A percentile compares a stretch with the other conserved stretches of the same genome.
Evolutionary conservation across 805 yeast genomes (phyloP).

Genomic region (Sugiyamaella boreocaroliniensis): DNA sequence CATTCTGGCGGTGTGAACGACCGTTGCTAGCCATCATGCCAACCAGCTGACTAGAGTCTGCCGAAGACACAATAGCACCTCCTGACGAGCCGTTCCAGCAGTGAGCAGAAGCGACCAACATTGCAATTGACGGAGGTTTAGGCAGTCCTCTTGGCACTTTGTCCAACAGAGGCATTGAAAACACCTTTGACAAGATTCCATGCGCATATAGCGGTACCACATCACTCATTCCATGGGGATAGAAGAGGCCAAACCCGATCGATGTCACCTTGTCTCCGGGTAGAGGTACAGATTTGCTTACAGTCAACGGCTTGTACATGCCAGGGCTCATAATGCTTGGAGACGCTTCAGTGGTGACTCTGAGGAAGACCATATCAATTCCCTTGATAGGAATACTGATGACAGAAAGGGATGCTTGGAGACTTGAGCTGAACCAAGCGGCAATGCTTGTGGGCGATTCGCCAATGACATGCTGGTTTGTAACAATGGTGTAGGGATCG

Average conservation of each 20-base stretch:
- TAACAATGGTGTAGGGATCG: constrained; percentile 23
- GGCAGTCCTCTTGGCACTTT: neutral
- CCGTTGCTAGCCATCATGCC: constrained; percentile 36
- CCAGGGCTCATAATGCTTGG: neutral
- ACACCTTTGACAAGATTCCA: constrained; percentile 23
- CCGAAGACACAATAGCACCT: constrained; percentile 27
- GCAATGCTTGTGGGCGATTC: constrained; percentile 5
- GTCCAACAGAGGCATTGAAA: constrained; percentile 15
- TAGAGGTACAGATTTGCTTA: constrained; percentile 15
- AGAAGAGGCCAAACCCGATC: constrained; percentile 30
- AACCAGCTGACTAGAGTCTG: constrained; percentile 20
- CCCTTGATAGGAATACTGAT: constrained; percentile 25
- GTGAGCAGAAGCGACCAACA: constrained; percentile 30
- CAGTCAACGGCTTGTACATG: constrained; percentile 13
- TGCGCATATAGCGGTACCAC: constrained; percentile 26
- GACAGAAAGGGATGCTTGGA: constrained; percentile 8
- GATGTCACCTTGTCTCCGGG: constrained; percentile 24
- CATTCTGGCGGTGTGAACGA: constrained; percentile 25
- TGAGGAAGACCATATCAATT: constrained; percentile 28
- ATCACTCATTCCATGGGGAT: constrained; percentile 21
- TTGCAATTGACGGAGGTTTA: constrained; percentile 9
- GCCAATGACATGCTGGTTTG: constrained; percentile 31
- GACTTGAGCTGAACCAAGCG: constrained; percentile 12
- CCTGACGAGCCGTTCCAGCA: constrained; percentile 38
- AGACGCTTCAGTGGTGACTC: constrained; percentile 5